phyloP scores from a whole-genome alignment of 2,329 filamentous ascomycete genomes.

The Paecilomyces sp. region DNA sequence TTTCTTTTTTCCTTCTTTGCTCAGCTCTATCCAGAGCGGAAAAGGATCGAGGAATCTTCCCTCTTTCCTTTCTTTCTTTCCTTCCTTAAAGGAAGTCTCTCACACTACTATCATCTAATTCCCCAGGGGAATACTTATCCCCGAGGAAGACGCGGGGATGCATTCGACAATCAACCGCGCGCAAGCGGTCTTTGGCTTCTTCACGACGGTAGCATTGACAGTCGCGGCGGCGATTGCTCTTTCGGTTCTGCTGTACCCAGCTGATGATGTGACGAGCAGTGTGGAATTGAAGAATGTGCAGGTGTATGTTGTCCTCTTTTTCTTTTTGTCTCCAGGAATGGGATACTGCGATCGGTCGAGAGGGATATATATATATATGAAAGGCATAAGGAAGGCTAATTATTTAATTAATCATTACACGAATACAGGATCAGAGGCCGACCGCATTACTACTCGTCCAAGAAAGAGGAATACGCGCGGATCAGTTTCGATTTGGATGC shows the following conservation, averaged over 20 bases:
- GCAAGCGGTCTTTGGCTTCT: conserved; percentile 95
- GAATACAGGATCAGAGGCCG: conserved; percentile 68
- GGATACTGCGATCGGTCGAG: too few species aligned
- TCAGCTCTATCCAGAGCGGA: not conserved
- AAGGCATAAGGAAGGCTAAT: not conserved
- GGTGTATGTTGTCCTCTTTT: conserved; percentile 55
- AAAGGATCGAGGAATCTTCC: not conserved
- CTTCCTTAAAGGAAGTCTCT: not conserved
- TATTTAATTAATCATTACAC: not conserved
- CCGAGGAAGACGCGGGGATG: conserved; percentile 50
- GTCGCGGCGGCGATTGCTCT: conserved; percentile 73
- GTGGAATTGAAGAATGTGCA: conserved; percentile 58
- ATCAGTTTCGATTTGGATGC: conserved; percentile 90
- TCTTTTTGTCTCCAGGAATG: not conserved
- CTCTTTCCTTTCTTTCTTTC: not conserved
- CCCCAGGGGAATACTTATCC: too few species aligned
- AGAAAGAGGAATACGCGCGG: conserved; percentile 92
- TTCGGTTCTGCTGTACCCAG: conserved; percentile 60
- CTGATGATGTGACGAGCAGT: conserved; percentile 48
- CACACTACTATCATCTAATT: too few species aligned
- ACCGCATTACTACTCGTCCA: conserved; percentile 90
- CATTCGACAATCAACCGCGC: conserved; percentile 76
- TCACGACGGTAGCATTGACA: conserved; percentile 84
- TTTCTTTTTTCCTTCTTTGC: not conserved
- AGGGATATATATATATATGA: not conserved